A percentile compares a stretch with the other conserved stretches of the same genome.
phyloP scores from a whole-genome alignment of 805 yeast genomes.

The Lipomyces orientalis region DNA sequence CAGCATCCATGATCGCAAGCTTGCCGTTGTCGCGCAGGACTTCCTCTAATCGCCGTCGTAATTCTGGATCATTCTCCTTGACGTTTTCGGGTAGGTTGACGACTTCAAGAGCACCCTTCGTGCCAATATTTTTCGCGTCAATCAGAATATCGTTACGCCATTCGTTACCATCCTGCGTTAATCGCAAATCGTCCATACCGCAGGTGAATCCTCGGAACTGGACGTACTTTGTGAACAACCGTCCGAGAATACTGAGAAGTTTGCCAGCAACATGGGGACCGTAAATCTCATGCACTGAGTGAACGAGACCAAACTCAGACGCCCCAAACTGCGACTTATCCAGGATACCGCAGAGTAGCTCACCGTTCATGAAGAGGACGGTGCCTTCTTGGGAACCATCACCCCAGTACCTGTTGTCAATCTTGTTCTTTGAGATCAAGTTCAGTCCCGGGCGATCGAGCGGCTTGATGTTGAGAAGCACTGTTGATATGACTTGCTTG shows the following conservation, averaged over 20 bases:
- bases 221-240: slow-evolving; percentile 91
- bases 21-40: slow-evolving; percentile 91
- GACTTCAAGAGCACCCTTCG: slow-evolving; percentile 92
- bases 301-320: slow-evolving; percentile 94
- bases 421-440: slow-evolving; percentile 79
- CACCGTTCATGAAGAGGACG: slow-evolving; percentile 86
- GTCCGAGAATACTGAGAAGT: slow-evolving; percentile 87
- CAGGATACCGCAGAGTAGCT: slow-evolving; percentile 85
- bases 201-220: slow-evolving; percentile 94
- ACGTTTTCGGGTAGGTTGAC: slow-evolving; percentile 69
- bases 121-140: slow-evolving; percentile 80
- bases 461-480: slow-evolving; percentile 86
- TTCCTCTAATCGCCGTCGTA: slow-evolving; percentile 88
- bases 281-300: slow-evolving; percentile 93
- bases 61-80: slow-evolving; percentile 68
- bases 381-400: slow-evolving; percentile 79
- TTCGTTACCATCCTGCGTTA: slow-evolving; percentile 84
- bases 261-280: slow-evolving; percentile 92
- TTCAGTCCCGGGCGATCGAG: slow-evolving; percentile 89
- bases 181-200: slow-evolving; percentile 98
- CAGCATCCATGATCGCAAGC: slow-evolving; percentile 92
- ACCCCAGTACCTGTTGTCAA: slow-evolving; percentile 96
- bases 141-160: slow-evolving; percentile 85
- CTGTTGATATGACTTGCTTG: slow-evolving; percentile 93
- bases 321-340: slow-evolving; percentile 99